Evolutionary conservation across 441 rosid species (phyloP).

Genomic region (Pelargonium citronellum): DNA sequence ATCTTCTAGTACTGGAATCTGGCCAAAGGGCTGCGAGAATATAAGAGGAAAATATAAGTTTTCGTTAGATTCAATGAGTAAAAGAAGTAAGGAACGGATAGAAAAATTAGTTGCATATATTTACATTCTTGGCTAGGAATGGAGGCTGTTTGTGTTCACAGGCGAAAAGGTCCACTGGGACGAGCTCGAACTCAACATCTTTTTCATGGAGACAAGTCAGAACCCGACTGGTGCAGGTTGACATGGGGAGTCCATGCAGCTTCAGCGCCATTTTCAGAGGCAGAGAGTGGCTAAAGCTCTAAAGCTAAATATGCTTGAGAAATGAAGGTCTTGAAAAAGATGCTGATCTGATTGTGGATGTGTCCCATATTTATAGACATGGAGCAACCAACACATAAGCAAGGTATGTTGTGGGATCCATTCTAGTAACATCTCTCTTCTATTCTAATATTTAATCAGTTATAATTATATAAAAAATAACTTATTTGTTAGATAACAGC

Average conservation of each 20-base stretch:
- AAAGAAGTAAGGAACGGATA: too few relatives aligned
- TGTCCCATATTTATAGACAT: too few relatives aligned
- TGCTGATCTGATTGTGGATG: too few relatives aligned
- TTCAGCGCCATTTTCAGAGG: slow-evolving; percentile 39
- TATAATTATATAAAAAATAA: not conserved
- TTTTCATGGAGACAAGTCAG: slow-evolving; percentile 59
- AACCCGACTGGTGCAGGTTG: slow-evolving; percentile 52
- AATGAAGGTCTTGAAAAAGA: not conserved
- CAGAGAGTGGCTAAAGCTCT: not conserved
- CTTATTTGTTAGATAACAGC: not conserved
- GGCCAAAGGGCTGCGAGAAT: slow-evolving; percentile 65
- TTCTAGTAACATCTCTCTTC: not conserved
- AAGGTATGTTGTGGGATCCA: not conserved
- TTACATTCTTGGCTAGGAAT: slow-evolving; percentile 57
- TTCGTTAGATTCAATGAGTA: not conserved
- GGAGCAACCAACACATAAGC: too few relatives aligned
- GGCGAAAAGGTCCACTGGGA: slow-evolving; percentile 47
- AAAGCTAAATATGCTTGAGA: too few relatives aligned
- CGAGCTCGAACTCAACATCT: slow-evolving; percentile 52
- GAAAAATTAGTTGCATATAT: not conserved
- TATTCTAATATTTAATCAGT: not conserved
- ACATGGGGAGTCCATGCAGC: slow-evolving; percentile 50
- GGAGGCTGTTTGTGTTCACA: slow-evolving; percentile 53
- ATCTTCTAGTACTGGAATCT: slow-evolving; percentile 68
- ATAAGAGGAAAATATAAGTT: not conserved